These are phyloP conservation scores for Pythium scleroteichum DNA, from an alignment of 352 stramenopile species.

Conservation along the genomic window DNA sequence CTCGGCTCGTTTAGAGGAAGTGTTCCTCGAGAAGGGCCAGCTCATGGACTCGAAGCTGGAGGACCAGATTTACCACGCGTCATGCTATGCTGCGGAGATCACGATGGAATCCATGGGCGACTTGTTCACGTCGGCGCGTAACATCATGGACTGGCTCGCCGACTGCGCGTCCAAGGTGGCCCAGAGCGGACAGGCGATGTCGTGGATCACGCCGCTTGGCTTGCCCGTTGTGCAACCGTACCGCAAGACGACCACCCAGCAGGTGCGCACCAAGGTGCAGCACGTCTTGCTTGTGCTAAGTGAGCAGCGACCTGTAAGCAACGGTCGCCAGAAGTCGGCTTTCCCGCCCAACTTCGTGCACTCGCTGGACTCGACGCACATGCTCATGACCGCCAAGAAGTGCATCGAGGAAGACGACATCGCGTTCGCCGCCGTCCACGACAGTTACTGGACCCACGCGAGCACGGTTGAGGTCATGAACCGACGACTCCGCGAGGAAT, in stretches of 20 bases:
- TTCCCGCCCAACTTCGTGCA: conserved; percentile 99
- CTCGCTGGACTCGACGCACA: conserved; percentile 99
- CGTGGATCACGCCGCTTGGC: conserved; percentile 98
- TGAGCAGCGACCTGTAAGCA: conserved; percentile 62
- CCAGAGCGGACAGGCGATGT: conserved; percentile 92
- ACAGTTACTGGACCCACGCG: conserved; percentile 99
- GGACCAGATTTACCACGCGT: conserved; percentile 83
- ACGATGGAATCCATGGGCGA: conserved; percentile 98
- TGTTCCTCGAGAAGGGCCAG: conserved; percentile 76
- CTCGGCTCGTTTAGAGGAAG: conserved; percentile 94
- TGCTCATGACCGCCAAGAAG: conserved; percentile 97
- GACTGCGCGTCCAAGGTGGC: conserved; percentile 76
- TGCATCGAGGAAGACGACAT: conserved; percentile 92
- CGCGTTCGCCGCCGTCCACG: conserved; percentile 98
- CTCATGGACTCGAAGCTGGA: conserved; percentile 81
- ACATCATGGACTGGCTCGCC: conserved; percentile 94
- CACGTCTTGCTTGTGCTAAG: conserved; percentile 87
- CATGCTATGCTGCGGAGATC: conserved; percentile 92
- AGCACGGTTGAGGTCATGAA: conserved; percentile 97
- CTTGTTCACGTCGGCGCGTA: conserved; percentile 93
- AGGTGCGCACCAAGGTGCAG: conserved; percentile 86
- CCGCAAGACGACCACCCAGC: conserved; percentile 75
- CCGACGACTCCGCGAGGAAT: conserved; percentile 85
- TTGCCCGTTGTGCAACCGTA: conserved; percentile 99
- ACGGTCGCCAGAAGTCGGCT: conserved; percentile 91